A percentile compares a stretch with the other conserved stretches of the same genome.
Evolutionary conservation across 1,284 basidiomycete genomes (phyloP).

Genomic region (Malassezia furfur): DNA sequence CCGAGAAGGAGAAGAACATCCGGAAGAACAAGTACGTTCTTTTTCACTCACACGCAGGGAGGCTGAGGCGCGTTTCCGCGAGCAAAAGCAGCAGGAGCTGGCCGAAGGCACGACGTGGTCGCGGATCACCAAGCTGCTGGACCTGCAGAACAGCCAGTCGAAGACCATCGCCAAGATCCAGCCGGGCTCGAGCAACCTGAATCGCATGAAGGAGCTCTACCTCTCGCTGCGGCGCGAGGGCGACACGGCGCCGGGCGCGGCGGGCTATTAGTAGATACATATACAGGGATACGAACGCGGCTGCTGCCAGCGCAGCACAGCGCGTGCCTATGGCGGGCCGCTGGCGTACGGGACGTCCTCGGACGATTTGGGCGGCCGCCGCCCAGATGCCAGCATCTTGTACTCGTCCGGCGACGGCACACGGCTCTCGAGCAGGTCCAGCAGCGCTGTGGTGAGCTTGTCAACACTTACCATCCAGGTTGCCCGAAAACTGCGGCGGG

Average conservation of each 20-base stretch:
- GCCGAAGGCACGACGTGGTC: conserved; percentile 92
- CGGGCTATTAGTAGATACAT: conserved; percentile 29
- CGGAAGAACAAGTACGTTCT: conserved; percentile 67
- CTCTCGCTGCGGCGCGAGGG: conserved; percentile 39
- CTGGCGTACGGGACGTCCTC: neutral
- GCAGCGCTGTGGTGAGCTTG: conserved; percentile 3
- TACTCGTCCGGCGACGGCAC: conserved; percentile 17
- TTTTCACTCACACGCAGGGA: conserved; percentile 63
- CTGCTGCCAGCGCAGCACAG: no score
- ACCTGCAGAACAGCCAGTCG: conserved; percentile 85
- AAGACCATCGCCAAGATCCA: conserved; percentile 84
- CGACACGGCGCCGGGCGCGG: conserved; percentile 41
- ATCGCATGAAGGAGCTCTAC: conserved; percentile 65
- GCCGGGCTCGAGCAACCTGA: conserved; percentile 76
- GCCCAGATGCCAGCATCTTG: conserved; percentile 17
- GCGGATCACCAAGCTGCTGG: conserved; percentile 74
- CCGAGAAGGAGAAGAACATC: conserved; percentile 84
- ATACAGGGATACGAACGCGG: neutral
- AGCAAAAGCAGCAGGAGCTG: conserved; percentile 64
- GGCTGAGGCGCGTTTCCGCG: conserved; percentile 71
- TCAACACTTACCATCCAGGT: neutral
- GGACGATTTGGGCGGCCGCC: conserved; percentile 1
- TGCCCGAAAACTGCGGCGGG: conserved; percentile 8
- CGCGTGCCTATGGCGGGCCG: no score
- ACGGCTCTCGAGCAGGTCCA: conserved; percentile 2